phyloP scores from a whole-genome alignment of 371 early-diverging fungal species.

The Rhizopus delemar region DNA sequence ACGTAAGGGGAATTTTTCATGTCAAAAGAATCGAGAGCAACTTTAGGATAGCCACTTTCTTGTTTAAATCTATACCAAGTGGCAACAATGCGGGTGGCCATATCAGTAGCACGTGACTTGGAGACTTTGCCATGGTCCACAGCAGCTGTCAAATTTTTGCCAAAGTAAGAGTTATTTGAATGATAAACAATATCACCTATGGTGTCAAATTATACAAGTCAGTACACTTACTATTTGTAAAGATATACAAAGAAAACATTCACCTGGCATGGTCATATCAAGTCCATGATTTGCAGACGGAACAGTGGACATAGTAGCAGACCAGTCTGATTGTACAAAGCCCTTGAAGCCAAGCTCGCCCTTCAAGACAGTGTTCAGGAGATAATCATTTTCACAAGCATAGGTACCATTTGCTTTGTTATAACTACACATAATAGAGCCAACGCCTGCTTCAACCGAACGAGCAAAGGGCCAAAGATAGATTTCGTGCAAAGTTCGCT shows the following conservation, averaged over 20 bases:
- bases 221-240: neutral
- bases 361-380: slow-evolving; percentile 44
- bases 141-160: slow-evolving; percentile 29
- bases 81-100: slow-evolving; percentile 56
- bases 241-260: too few species aligned
- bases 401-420: slow-evolving; percentile 50
- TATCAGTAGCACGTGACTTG: slow-evolving; percentile 43
- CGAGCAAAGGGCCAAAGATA: slow-evolving; percentile 56
- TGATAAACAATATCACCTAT: slow-evolving; percentile 26
- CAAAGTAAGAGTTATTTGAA: slow-evolving; percentile 29
- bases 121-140: slow-evolving; percentile 28
- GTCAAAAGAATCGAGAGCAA: slow-evolving; percentile 28
- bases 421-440: slow-evolving; percentile 58
- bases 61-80: slow-evolving; percentile 46
- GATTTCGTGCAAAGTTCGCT: slow-evolving; percentile 55
- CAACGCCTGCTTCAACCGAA: slow-evolving; percentile 53
- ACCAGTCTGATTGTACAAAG: slow-evolving; percentile 37
- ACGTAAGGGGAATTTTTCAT: slow-evolving; percentile 19
- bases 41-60: slow-evolving; percentile 40
- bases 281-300: slow-evolving; percentile 40
- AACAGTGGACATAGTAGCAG: slow-evolving; percentile 29
- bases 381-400: slow-evolving; percentile 47
- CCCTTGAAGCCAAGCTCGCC: slow-evolving; percentile 48
- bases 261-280: slow-evolving; percentile 2
- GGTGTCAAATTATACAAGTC: neutral